Base-by-base conservation (phyloP, 2,329 filamentous ascomycete species). In the Leptographium galeiforme region DNA sequence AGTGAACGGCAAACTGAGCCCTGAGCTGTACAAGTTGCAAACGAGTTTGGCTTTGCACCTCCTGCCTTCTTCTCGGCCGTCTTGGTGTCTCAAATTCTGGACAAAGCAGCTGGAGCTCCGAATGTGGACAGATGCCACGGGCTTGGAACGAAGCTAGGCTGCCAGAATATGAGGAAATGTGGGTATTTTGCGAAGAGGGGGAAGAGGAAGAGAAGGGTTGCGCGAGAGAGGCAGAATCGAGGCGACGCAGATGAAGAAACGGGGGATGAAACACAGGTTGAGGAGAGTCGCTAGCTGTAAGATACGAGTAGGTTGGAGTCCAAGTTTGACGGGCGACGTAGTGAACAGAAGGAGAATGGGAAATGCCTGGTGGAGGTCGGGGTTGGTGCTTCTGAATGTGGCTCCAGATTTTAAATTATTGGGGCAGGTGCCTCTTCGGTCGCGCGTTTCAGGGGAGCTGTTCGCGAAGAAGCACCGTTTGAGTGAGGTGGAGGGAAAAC, bases 401-500 rank as follows among this genome's bases (percentile, higher is more conserved):
- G 55, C 55, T 52, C 53, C 48, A 51, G 50, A 51, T 44, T 43
- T 51, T 51, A 57, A 56, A 56, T 55, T 54, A 54, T 53, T 46
- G 52, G 54, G 32, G 50, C 40, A 46, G 40, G 47, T 38, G 45
- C 36, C 12, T 44, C n/a, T 44, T 19, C 39, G 16, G 49, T 49
- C 51, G 30, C 41, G 50, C 48, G 55, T 55, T 58, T 56, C 55
- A 55, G 54, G 55, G 47, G 56, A 53, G 51, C 43, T 48, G 39
- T 48, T 33, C 34, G 38, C 32, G 47, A 49, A 40, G 14, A 49
- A 12, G 34, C 30, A 32, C 50, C 50, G 51, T 53, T 53, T 56
- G 25, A 45, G 41, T 50, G 36, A 30, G 25, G 13, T 30, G 46
- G 46, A 48, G 51, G 25, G 51, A 38, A 18, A 18, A 50, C 50